These are phyloP conservation scores for Trichoderma parareesei DNA, from an alignment of 495 filamentous ascomycete genomes.

Conservation along the genomic window DNA sequence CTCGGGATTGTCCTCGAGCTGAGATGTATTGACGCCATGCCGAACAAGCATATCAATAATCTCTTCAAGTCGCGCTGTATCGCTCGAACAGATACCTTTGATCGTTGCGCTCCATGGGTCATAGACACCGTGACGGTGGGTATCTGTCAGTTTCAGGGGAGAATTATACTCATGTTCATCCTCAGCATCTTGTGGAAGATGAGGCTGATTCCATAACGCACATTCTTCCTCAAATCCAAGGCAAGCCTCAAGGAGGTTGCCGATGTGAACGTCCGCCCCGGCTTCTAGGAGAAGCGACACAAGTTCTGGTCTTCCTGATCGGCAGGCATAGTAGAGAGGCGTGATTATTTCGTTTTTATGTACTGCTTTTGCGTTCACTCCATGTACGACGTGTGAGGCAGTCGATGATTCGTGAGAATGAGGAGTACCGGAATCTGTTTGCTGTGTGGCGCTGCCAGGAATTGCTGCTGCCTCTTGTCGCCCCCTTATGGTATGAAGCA, in stretches of 20 bases:
- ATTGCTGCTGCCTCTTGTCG: constrained; percentile 4
- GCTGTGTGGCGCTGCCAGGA: neutral
- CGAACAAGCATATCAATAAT: constrained; percentile 17
- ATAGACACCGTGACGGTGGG: neutral
- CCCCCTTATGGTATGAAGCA: constrained; percentile 23
- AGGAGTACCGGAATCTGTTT: too few relatives aligned
- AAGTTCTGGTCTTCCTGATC: constrained; percentile 28
- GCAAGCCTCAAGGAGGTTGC: constrained; percentile 17
- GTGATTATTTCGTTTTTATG: neutral
- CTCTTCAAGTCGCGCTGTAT: constrained; percentile 18
- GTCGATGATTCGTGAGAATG: too few relatives aligned
- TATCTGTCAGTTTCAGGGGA: neutral
- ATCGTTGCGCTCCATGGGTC: neutral
- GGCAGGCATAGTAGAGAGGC: constrained; percentile 30
- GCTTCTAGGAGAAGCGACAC: constrained; percentile 26
- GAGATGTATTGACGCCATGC: constrained; percentile 10
- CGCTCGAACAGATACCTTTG: constrained; percentile 14
- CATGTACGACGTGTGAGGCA: neutral
- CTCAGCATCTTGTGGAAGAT: too few relatives aligned
- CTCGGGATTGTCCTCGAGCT: neutral
- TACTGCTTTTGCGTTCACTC: neutral
- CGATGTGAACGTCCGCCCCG: constrained; percentile 23
- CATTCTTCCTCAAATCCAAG: constrained; percentile 2
- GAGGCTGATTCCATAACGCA: neutral
- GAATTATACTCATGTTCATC: neutral